Evolutionary conservation across 805 yeast genomes (phyloP).

Genomic region (Metschnikowia gruessii): DNA sequence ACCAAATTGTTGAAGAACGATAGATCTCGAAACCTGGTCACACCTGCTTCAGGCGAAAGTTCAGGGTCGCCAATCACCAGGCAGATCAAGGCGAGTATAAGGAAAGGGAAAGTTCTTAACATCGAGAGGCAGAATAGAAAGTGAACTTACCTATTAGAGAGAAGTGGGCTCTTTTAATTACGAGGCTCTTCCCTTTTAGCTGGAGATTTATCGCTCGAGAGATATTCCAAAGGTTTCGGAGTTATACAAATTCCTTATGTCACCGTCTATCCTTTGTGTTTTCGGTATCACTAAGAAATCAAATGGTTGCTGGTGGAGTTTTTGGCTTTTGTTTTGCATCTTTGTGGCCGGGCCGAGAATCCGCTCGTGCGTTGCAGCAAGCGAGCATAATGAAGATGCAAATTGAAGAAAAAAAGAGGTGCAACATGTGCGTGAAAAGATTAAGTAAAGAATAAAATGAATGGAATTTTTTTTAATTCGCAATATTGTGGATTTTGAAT

Average conservation of each 20-base stretch:
- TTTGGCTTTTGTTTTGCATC: constrained; percentile 1
- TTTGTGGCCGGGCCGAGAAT: background rate
- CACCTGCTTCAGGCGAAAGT: background rate
- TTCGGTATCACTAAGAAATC: background rate
- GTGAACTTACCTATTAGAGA: background rate
- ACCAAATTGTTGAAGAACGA: constrained; percentile 10
- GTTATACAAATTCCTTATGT: background rate
- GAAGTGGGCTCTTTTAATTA: background rate
- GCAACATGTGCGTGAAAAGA: too few species aligned
- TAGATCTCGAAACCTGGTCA: constrained; percentile 8
- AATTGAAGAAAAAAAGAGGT: too few species aligned
- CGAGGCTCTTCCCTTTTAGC: too few species aligned
- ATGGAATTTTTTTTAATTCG: too few species aligned
- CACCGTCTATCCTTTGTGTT: constrained; percentile 2
- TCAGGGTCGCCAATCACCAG: constrained; percentile 1
- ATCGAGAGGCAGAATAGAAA: background rate
- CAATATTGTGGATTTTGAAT: too few species aligned
- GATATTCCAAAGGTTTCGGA: background rate
- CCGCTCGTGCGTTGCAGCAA: too few species aligned
- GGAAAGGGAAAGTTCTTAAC: background rate
- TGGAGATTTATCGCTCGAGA: too few species aligned
- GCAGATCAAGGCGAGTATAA: background rate
- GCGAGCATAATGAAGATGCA: background rate
- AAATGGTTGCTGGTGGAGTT: background rate
- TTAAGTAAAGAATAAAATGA: too few species aligned